Percentiles rank a stretch among this genome's conserved stretches.
Evolutionary conservation across 2,329 filamentous ascomycete genomes (phyloP).

Genomic region (Pseudocercospora musae): DNA sequence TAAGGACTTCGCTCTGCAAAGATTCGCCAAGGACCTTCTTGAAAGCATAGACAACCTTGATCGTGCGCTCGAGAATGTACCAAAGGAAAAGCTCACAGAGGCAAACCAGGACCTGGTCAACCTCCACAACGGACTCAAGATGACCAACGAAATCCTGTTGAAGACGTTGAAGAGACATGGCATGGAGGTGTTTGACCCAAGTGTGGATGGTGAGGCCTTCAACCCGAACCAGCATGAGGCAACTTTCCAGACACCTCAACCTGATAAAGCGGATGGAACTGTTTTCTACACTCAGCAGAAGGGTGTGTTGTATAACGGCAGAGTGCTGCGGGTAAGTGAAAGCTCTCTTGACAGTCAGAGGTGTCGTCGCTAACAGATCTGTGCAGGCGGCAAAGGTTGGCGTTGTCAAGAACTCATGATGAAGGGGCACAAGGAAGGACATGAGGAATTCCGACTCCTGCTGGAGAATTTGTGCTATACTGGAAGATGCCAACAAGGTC

Average conservation of each 20-base stretch:
- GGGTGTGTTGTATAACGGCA: constrained; percentile 89
- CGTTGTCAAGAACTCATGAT: constrained; percentile 75
- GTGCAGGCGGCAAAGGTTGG: constrained; percentile 79
- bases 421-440: neutral
- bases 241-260: constrained; percentile 85
- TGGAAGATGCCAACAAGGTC: neutral
- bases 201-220: constrained; percentile 72
- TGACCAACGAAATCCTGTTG: constrained; percentile 90
- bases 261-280: constrained; percentile 82
- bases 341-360: neutral
- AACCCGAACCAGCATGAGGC: constrained; percentile 96
- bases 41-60: constrained; percentile 97
- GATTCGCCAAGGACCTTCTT: constrained; percentile 90
- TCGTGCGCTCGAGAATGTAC: constrained; percentile 78
- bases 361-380: constrained; percentile 34
- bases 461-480: neutral
- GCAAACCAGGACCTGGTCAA: constrained; percentile 69
- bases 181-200: constrained; percentile 80
- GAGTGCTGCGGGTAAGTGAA: constrained; percentile 64
- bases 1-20: constrained; percentile 88
- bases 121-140: constrained; percentile 85
- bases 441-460: neutral
- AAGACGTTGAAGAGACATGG: constrained; percentile 90
- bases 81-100: constrained; percentile 66
- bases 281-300: constrained; percentile 94